Conservation (phyloP, 2,329 filamentous ascomycete species). For the Trichoderma aggressivum region DNA sequence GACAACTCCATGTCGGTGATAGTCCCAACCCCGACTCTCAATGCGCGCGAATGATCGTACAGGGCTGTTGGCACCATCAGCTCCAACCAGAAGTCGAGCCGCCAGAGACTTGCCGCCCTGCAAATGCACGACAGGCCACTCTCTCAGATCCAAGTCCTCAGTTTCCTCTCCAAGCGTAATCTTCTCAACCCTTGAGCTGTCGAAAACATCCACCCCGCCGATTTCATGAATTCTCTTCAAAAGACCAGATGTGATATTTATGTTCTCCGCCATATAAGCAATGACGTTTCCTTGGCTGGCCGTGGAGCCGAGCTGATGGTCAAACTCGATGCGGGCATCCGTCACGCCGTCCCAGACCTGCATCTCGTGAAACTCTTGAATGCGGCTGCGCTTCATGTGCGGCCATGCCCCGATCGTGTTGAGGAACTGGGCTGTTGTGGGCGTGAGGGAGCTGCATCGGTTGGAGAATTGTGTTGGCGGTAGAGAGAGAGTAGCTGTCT, state of each 20-base stretch:
- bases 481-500: slow-evolving; percentile 63
- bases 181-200: slow-evolving; percentile 72
- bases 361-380: slow-evolving; percentile 93
- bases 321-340: slow-evolving; percentile 83
- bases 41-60: slow-evolving; percentile 89
- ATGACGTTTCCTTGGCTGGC: slow-evolving; percentile 58
- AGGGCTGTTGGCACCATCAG: slow-evolving; percentile 91
- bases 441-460: slow-evolving; percentile 91
- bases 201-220: slow-evolving; percentile 66
- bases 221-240: slow-evolving; percentile 68
- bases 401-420: slow-evolving; percentile 81
- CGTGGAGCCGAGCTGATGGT: slow-evolving; percentile 54
- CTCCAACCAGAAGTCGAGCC: slow-evolving; percentile 83
- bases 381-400: slow-evolving; percentile 66
- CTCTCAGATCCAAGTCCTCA: slow-evolving; percentile 69
- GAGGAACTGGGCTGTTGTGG: slow-evolving; percentile 79
- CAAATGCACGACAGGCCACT: slow-evolving; percentile 83
- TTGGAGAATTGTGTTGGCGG: slow-evolving; percentile 76
- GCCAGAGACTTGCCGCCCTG: slow-evolving; percentile 65
- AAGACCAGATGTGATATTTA: slow-evolving; percentile 79
- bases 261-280: slow-evolving; percentile 95
- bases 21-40: slow-evolving; percentile 86
- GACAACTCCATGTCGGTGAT: slow-evolving; percentile 83
- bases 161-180: slow-evolving; percentile 71
- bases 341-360: slow-evolving; percentile 96